Evolutionary conservation across 23 red algal genomes (phyloP).

Genomic region (Gracilariopsis chorda): DNA sequence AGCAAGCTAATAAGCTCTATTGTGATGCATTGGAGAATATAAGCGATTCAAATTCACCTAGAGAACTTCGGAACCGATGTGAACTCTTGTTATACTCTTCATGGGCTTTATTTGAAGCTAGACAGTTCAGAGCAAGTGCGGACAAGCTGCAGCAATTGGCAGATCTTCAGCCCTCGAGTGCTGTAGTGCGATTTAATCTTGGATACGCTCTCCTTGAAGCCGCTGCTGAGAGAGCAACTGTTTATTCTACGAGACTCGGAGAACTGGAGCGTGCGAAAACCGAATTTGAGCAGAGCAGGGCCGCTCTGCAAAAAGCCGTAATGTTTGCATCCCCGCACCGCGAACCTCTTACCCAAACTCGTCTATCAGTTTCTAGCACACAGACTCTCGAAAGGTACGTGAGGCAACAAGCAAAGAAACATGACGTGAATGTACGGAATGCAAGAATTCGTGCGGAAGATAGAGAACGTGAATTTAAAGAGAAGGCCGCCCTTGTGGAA

Average conservation of each 20-base stretch:
- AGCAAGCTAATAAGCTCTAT: constrained; percentile 65
- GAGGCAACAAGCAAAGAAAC: constrained; percentile 39
- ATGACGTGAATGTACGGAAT: constrained; percentile 61
- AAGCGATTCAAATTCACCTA: neutral
- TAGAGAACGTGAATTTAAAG: constrained; percentile 18
- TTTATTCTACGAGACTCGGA: neutral
- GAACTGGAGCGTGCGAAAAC: constrained; percentile 45
- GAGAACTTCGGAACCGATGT: constrained; percentile 6
- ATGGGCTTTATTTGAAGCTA: constrained; percentile 48
- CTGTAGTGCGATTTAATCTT: constrained; percentile 59
- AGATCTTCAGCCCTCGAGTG: constrained; percentile 13
- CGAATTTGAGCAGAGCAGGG: constrained; percentile 54
- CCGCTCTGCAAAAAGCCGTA: constrained; percentile 12
- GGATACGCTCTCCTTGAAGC: constrained; percentile 44
- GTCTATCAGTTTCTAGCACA: neutral
- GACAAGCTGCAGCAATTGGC: constrained; percentile 31
- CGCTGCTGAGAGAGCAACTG: constrained; percentile 7
- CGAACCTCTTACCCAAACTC: constrained; percentile 4
- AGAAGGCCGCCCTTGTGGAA: constrained; percentile 7
- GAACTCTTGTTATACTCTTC: constrained; percentile 59
- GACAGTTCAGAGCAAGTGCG: constrained; percentile 37
- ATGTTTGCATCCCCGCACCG: neutral
- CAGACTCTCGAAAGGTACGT: constrained; percentile 37
- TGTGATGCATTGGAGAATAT: constrained; percentile 25
- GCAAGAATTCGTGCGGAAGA: constrained; percentile 32